These are phyloP conservation scores for Xylaria nigripes DNA, from an alignment of 495 filamentous ascomycete genomes.

Conservation along the genomic window DNA sequence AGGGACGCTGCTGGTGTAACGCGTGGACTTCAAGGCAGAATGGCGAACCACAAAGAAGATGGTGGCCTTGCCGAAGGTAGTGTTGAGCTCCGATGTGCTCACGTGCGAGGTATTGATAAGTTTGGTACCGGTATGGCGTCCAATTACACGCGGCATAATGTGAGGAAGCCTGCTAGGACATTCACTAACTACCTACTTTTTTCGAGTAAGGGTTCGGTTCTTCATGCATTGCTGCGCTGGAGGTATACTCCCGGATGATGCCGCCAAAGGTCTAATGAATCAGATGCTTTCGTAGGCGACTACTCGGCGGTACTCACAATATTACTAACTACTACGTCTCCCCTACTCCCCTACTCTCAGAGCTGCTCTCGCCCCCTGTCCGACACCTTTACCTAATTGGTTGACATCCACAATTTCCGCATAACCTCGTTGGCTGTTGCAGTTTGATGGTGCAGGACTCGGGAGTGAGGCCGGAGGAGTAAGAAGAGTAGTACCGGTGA, in stretches of 20 bases:
- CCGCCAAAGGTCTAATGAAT: slow-evolving; percentile 49
- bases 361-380: too few species aligned
- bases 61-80: slow-evolving; percentile 42
- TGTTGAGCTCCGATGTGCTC: slow-evolving; percentile 47
- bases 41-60: slow-evolving; percentile 63
- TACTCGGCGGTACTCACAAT: not conserved
- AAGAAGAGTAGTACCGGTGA: too few species aligned
- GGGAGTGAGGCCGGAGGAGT: too few species aligned
- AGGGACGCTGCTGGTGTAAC: slow-evolving; percentile 53
- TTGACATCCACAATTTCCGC: too few species aligned
- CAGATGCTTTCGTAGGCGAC: not conserved
- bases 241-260: slow-evolving; percentile 85
- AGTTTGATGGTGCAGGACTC: too few species aligned
- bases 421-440: too few species aligned
- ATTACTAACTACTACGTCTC: too few species aligned
- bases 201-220: slow-evolving; percentile 52
- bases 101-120: slow-evolving; percentile 26
- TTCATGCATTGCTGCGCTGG: slow-evolving; percentile 60
- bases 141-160: slow-evolving; percentile 60
- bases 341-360: too few species aligned
- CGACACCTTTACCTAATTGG: too few species aligned
- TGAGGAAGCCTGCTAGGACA: slow-evolving; percentile 62
- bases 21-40: slow-evolving; percentile 41
- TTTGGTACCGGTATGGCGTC: slow-evolving; percentile 40
- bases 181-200: slow-evolving; percentile 78